Evolutionary conservation across 345 rosid species (phyloP), one percentile per base, ranked within the genome.

Genomic region (Populus euphratica): DNA sequence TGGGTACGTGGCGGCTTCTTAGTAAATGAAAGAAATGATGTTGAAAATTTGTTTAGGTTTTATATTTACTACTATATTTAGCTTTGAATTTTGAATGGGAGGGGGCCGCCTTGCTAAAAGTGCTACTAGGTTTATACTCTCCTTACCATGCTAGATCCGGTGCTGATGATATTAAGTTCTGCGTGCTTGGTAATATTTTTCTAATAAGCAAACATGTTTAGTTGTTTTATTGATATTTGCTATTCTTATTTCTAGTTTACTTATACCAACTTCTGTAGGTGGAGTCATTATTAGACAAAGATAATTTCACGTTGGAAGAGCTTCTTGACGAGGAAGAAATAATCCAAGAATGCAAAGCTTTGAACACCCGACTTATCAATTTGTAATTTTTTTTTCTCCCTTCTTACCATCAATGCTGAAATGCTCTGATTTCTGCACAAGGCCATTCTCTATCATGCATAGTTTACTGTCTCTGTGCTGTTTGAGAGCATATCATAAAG

Each of bases 301-400:
- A 91, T 71, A 90, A 86, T 84, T 96, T 89, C 85, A 86, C 97
- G 0, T 87, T 96, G 92, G 99, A 92, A 74, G 98, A 94, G 91
- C 98, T 96, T 84, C 85, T 96, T 79, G 98, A 96, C 43, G 99
- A 96, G 88, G 99, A 96, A 90, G 99, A 96, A 82, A 91, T 94
- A 82, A 94, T 96, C 75, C 99, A 96, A 87, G 99, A 96, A 81
- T 96, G 99, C 98, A 96, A 94, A 87, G 98, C 93, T 65, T 86
- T 96, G 79, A 96, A 96, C 84, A 91, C 93, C 76, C 98, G 99
- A 35, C 98, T 96, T 43, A 94, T 96, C 25, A 91, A 92, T 73
- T 96, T 94, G 99, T 96, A 93, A 86, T 67, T 43, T 43, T 77
- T 67, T 67, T 80, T 72, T 47, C 74, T 29, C 35, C 63, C 29